These are phyloP conservation scores for Hygrophorus pudorinus DNA, from an alignment of 768 basidiomycete species.

Conservation along the genomic window DNA sequence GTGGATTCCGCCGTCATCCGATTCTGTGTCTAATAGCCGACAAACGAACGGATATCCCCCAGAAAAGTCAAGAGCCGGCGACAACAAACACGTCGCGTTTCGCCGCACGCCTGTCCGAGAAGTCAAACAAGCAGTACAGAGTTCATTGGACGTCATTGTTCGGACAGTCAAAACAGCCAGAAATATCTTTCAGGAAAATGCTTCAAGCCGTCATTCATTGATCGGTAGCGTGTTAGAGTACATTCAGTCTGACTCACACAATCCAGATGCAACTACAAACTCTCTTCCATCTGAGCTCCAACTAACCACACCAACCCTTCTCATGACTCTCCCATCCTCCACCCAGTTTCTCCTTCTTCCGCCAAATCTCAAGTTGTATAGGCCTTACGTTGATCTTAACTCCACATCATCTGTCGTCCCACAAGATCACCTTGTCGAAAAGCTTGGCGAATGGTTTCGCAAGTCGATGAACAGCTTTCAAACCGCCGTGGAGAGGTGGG, in stretches of 20 bases:
- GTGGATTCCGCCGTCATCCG: slow-evolving; percentile 17
- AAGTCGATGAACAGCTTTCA: slow-evolving; percentile 38
- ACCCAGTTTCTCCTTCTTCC: slow-evolving; percentile 77
- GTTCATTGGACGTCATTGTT: slow-evolving; percentile 43
- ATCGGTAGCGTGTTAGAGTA: slow-evolving; percentile 46
- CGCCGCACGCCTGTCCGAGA: slow-evolving; percentile 33
- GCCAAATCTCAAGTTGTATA: slow-evolving; percentile 59
- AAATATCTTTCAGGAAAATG: slow-evolving; percentile 39
- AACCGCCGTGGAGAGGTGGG: slow-evolving; percentile 41
- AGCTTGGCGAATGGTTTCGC: slow-evolving; percentile 55
- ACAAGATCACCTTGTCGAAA: slow-evolving; percentile 30
- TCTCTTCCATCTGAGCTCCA: slow-evolving; percentile 40
- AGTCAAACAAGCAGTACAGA: slow-evolving; percentile 43
- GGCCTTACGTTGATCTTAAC: slow-evolving; percentile 71
- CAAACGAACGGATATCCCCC: slow-evolving; percentile 26
- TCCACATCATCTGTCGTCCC: slow-evolving; percentile 47
- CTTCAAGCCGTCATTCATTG: slow-evolving; percentile 28
- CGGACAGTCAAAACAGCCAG: slow-evolving; percentile 50
- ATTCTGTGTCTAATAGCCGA: slow-evolving; percentile 10
- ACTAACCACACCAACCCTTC: slow-evolving; percentile 57
- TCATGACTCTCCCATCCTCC: slow-evolving; percentile 71
- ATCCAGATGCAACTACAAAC: slow-evolving; percentile 10
- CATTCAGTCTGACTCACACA: slow-evolving; percentile 44
- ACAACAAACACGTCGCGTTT: slow-evolving; percentile 1
- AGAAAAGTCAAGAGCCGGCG: slow-evolving; percentile 12